These are phyloP conservation scores for Acacia crassicarpa DNA, from an alignment of 306 rosid genomes.

Conservation along the genomic window DNA sequence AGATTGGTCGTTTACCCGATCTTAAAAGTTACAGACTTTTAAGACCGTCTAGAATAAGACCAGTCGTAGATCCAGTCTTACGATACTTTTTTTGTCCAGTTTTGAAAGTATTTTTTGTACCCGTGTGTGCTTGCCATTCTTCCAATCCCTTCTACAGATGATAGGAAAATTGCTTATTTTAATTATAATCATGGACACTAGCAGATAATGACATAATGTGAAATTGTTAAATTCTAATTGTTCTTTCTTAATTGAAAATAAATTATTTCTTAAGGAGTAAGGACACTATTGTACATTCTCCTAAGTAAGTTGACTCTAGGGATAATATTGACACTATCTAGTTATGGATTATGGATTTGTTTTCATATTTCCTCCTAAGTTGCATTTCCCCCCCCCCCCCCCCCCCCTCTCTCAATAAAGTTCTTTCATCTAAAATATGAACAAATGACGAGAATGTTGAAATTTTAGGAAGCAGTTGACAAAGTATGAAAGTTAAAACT, in stretches of 20 bases:
- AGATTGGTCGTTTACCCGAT: too few species aligned
- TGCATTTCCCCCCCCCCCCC: too few species aligned
- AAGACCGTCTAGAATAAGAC: too few species aligned
- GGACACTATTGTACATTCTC: neutral
- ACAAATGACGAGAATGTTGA: slow-evolving; percentile 1
- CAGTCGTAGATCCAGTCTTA: too few species aligned
- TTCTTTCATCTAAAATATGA: neutral
- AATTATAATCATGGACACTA: neutral
- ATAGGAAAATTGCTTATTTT: neutral
- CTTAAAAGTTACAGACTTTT: too few species aligned
- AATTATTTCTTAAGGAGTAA: neutral
- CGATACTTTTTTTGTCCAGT: too few species aligned
- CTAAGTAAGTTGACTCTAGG: neutral
- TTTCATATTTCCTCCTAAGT: neutral
- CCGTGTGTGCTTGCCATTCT: neutral
- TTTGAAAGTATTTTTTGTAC: too few species aligned
- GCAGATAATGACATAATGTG: neutral
- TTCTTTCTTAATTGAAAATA: neutral
- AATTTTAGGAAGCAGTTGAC: neutral
- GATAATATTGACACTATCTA: neutral
- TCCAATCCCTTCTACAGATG: neutral
- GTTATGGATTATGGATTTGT: neutral
- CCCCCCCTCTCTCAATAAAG: neutral
- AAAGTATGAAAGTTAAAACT: neutral
- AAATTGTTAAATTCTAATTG: neutral